These are phyloP conservation scores for Anthostomella pinea DNA, from an alignment of 2,329 filamentous ascomycete species.

Conservation along the genomic window DNA sequence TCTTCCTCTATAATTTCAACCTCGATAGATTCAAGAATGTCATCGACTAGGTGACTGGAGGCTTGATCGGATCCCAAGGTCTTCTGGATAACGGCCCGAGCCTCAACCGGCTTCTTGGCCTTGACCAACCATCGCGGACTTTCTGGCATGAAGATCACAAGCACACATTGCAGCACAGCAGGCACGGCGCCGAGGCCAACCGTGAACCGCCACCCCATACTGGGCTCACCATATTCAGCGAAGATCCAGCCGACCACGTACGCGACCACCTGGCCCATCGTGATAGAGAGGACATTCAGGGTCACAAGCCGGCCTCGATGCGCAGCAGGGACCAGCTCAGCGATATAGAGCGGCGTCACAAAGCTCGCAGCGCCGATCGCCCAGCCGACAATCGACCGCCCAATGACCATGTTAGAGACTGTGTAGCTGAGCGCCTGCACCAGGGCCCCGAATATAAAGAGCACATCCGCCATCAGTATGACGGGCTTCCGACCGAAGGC, in stretches of 20 bases:
- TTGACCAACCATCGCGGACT: slow-evolving; percentile 85
- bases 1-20: slow-evolving; percentile 71
- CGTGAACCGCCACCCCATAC: slow-evolving; percentile 83
- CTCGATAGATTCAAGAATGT: slow-evolving; percentile 67
- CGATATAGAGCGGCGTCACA: slow-evolving; percentile 84
- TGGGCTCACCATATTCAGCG: slow-evolving; percentile 47
- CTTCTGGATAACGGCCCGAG: slow-evolving; percentile 62
- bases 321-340: slow-evolving; percentile 75
- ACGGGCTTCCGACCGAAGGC: slow-evolving; percentile 58
- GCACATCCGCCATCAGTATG: slow-evolving; percentile 60
- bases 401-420: slow-evolving; percentile 64
- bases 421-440: slow-evolving; percentile 58
- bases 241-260: slow-evolving; percentile 82
- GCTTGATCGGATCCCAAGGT: slow-evolving; percentile 43
- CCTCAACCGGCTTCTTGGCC: slow-evolving; percentile 58
- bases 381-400: slow-evolving; percentile 66
- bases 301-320: slow-evolving; percentile 79
- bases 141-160: slow-evolving; percentile 77
- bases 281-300: slow-evolving; percentile 78
- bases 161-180: slow-evolving; percentile 64
- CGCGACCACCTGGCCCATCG: slow-evolving; percentile 82
- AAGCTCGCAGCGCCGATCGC: slow-evolving; percentile 76
- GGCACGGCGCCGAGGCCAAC: slow-evolving; percentile 81
- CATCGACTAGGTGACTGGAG: slow-evolving; percentile 49
- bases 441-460: slow-evolving; percentile 67